Evolutionary conservation across 1,284 basidiomycete species (phyloP), one percentile per base, ranked within the genome.

Genomic region (Apiotrichum domesticum): DNA sequence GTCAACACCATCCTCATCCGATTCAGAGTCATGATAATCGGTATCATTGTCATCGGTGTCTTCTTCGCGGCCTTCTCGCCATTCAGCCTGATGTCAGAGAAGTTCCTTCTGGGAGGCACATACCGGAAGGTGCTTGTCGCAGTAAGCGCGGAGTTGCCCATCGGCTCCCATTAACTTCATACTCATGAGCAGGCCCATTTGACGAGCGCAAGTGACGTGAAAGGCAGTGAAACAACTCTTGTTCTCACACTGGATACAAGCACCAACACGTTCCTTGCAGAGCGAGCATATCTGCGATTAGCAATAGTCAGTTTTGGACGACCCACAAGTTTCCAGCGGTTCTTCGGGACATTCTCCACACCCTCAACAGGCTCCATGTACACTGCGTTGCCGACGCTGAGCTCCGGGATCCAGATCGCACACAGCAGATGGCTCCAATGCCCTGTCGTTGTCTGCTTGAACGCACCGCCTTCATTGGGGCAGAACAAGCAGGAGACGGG

Each of bases 331-430:
- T 88, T 96, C 95, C 94, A 98, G 6, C 95, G 81, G 65, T 86
- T 87, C 72, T 94, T 97, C 3, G 88, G 86, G 46, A 98, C 90
- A 63, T 80, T 83, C 47, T 97, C 90, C 0, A 94, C 82, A 29
- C 90, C 90, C 34, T 92, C 91, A 47, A 99, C 87, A 9, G 96
- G 96, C 68, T 98, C 96, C 95, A 98, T 98, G 75, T 98, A 97
- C 9, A 94, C 88, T 6, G 93, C 87, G 72, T 98, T 98, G 37
- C 87, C 87, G 5, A 98, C 90, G 42, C 87, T 85, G 7, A 92
- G 92, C 73, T 98, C 96, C 0, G 96, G 94, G 4, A 98, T 87
- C 91, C 93, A 98, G 63, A 98, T 96, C 3, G 95, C 93, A 69
- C 96, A 99, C 1, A 98, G 81, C 0, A 99, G 79, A 74, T 99